These are phyloP conservation scores for Mantamonas sphyraenae DNA, from an alignment of 78 protist species.

Conservation along the genomic window DNA sequence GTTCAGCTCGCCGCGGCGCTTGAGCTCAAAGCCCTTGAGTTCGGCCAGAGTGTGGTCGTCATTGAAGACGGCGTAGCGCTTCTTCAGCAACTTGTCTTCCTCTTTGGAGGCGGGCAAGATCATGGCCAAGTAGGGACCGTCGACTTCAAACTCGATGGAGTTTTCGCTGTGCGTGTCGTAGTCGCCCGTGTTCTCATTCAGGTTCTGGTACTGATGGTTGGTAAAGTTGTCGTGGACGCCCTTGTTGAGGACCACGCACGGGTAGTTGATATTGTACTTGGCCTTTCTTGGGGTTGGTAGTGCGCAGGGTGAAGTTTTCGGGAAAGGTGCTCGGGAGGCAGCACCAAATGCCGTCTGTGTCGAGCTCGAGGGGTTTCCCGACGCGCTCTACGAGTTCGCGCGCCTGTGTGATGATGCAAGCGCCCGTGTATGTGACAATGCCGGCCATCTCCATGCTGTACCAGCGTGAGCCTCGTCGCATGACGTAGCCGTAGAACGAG, in stretches of 20 bases:
- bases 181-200: not conserved
- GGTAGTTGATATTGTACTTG: slow-evolving; percentile 37
- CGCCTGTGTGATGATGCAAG: slow-evolving; percentile 73
- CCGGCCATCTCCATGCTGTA: slow-evolving; percentile 99
- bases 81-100: slow-evolving; percentile 80
- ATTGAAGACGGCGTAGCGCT: slow-evolving; percentile 96
- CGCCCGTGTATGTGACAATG: slow-evolving; percentile 94
- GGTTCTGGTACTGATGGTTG: slow-evolving; percentile 91
- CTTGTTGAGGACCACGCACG: slow-evolving; percentile 87
- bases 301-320: slow-evolving; percentile 38
- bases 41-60: slow-evolving; percentile 84
- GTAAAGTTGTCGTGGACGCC: slow-evolving; percentile 62
- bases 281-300: slow-evolving; percentile 2
- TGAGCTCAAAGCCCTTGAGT: slow-evolving; percentile 98
- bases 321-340: slow-evolving; percentile 92
- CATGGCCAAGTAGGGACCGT: slow-evolving; percentile 98
- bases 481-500: slow-evolving; percentile 99
- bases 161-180: slow-evolving; percentile 56
- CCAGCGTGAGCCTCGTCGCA: slow-evolving; percentile 98
- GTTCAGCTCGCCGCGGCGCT: slow-evolving; percentile 97
- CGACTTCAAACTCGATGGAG: slow-evolving; percentile 95
- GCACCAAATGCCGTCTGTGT: slow-evolving; percentile 99
- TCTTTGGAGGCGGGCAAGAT: slow-evolving; percentile 93
- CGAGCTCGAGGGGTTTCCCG: slow-evolving; percentile 97
- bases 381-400: slow-evolving; percentile 75